Percentiles rank a stretch among this genome's conserved stretches.
Conservation (phyloP, 495 filamentous ascomycete genomes). For the Apodospora peruviana region DNA sequence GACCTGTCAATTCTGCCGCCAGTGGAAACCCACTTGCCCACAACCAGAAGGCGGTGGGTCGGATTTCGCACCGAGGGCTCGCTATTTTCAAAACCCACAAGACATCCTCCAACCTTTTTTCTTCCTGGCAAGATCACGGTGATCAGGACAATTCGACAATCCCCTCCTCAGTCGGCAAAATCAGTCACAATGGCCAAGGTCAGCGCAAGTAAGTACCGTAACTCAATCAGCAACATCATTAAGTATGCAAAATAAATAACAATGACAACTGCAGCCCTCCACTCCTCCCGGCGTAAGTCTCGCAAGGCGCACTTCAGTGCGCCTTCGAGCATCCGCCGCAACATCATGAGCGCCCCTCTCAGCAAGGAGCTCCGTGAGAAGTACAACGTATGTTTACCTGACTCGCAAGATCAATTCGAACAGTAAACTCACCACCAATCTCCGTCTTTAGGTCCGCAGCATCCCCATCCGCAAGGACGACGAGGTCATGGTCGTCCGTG, state of each 20-base stretch:
- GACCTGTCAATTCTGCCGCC: slow-evolving; percentile 4
- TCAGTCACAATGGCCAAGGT: slow-evolving; percentile 33
- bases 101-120: slow-evolving; percentile 6
- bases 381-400: slow-evolving; percentile 66
- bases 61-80: slow-evolving; percentile 10
- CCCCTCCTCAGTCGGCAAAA: slow-evolving; percentile 24
- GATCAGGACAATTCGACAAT: slow-evolving; percentile 21
- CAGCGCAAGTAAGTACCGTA: slow-evolving; percentile 21
- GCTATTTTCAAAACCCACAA: slow-evolving; percentile 20
- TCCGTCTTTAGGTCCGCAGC: slow-evolving; percentile 66
- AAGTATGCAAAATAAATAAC: slow-evolving; percentile 7
- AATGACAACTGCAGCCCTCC: slow-evolving; percentile 27
- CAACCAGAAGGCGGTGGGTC: slow-evolving; percentile 17
- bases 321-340: slow-evolving; percentile 82
- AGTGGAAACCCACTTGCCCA: background rate
- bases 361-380: slow-evolving; percentile 95
- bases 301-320: slow-evolving; percentile 95
- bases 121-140: slow-evolving; percentile 25
- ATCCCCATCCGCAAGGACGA: slow-evolving; percentile 99
- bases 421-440: slow-evolving; percentile 10
- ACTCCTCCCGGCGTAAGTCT: slow-evolving; percentile 86
- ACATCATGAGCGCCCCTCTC: slow-evolving; percentile 89
- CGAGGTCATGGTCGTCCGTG: slow-evolving; percentile 84
- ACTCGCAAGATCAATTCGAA: background rate
- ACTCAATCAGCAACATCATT: background rate